phyloP scores from a whole-genome alignment of 768 basidiomycete species.

The Tylopilus balloui region DNA sequence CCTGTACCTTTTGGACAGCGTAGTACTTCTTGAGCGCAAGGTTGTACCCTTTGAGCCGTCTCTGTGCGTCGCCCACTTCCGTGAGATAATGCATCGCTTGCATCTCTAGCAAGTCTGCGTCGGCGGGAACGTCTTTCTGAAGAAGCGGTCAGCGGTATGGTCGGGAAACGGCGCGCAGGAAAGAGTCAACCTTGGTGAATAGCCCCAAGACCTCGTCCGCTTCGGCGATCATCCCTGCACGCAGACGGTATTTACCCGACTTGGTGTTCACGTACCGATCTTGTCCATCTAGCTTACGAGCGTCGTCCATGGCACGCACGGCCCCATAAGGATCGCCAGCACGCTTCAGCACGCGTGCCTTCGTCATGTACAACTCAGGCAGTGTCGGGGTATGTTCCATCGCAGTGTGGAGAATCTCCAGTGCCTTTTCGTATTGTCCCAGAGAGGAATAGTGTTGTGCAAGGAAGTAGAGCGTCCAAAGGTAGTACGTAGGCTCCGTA shows the following conservation, averaged over 20 bases:
- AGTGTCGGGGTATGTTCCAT: slow-evolving; percentile 87
- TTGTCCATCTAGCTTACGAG: slow-evolving; percentile 83
- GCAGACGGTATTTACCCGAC: slow-evolving; percentile 81
- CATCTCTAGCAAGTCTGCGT: slow-evolving; percentile 89
- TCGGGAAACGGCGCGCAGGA: not conserved
- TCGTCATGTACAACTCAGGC: slow-evolving; percentile 81
- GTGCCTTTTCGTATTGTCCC: slow-evolving; percentile 41
- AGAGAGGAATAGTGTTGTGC: slow-evolving; percentile 82
- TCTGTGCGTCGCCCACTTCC: slow-evolving; percentile 76
- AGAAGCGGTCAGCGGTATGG: slow-evolving; percentile 7
- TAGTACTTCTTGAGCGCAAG: slow-evolving; percentile 85
- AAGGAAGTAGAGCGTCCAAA: slow-evolving; percentile 96
- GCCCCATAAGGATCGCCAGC: slow-evolving; percentile 77
- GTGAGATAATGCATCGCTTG: slow-evolving; percentile 84
- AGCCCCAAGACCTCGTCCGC: slow-evolving; percentile 71
- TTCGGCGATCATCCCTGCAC: slow-evolving; percentile 76
- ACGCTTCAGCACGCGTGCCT: slow-evolving; percentile 81
- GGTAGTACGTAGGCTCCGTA: slow-evolving; percentile 67
- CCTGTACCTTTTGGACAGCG: slow-evolving; percentile 63
- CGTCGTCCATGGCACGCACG: slow-evolving; percentile 71
- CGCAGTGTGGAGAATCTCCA: slow-evolving; percentile 61
- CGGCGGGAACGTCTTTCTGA: slow-evolving; percentile 85
- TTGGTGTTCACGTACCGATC: slow-evolving; percentile 96
- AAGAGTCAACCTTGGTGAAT: slow-evolving; percentile 78
- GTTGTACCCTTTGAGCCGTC: slow-evolving; percentile 58